Percentiles rank a stretch among this genome's conserved stretches.
These are phyloP conservation scores for Leishmania tropica DNA, from an alignment of 208 protist genomes.

Conservation along the genomic window DNA sequence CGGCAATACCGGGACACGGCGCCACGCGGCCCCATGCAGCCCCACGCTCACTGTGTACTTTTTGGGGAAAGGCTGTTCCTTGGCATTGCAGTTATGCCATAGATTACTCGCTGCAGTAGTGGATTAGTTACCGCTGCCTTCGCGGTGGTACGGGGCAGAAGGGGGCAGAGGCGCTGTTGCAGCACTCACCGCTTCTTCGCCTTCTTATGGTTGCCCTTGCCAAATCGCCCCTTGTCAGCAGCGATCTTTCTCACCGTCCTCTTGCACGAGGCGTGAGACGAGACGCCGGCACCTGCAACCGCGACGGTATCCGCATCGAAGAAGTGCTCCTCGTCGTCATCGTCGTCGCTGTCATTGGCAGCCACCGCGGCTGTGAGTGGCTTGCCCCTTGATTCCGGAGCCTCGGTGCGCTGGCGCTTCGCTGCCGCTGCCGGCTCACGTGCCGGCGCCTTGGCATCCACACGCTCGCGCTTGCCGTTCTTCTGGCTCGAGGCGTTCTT, in stretches of 20 bases:
- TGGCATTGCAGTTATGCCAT: slow-evolving; percentile 3
- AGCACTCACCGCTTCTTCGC: slow-evolving; percentile 27
- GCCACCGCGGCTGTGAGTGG: not conserved
- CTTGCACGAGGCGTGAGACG: slow-evolving; percentile 2
- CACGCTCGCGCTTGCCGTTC: slow-evolving; percentile 21
- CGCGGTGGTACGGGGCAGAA: slow-evolving; percentile 2
- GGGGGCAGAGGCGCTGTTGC: not conserved
- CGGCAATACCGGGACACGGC: not conserved
- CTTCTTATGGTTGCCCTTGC: slow-evolving; percentile 20
- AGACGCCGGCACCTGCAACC: slow-evolving; percentile 2
- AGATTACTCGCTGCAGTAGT: slow-evolving; percentile 6
- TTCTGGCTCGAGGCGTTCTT: slow-evolving; percentile 20
- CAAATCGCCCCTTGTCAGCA: slow-evolving; percentile 6
- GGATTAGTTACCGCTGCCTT: not conserved
- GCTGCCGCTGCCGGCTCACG: slow-evolving; percentile 1
- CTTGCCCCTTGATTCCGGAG: slow-evolving; percentile 10
- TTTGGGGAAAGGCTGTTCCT: not conserved
- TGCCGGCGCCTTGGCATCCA: slow-evolving; percentile 9
- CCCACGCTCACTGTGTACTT: not conserved
- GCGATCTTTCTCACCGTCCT: not conserved
- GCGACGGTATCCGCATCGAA: slow-evolving; percentile 56
- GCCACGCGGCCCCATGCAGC: not conserved
- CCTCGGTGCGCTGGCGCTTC: slow-evolving; percentile 22
- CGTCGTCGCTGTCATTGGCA: slow-evolving; percentile 37
- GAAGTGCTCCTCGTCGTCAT: slow-evolving; percentile 80